phyloP scores from a whole-genome alignment of 805 yeast species.

The Metschnikowia reukaufii region DNA sequence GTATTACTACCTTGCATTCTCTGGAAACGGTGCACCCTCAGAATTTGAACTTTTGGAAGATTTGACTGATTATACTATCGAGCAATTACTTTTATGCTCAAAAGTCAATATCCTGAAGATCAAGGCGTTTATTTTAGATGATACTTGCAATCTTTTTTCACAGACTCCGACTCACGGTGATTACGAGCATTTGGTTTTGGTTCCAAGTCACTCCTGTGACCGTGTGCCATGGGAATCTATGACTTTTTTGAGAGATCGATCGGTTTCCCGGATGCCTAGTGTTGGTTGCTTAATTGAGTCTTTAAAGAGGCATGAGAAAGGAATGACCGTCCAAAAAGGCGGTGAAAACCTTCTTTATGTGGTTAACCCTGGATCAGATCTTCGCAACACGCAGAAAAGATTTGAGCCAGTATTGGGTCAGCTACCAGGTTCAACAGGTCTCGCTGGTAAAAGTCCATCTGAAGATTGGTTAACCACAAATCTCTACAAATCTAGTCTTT shows the following conservation, averaged over 20 bases:
- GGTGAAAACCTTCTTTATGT: constrained; percentile 45
- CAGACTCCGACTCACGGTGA: background rate
- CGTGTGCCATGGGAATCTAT: constrained; percentile 90
- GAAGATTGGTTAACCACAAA: constrained; percentile 51
- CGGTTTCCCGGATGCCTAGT: constrained; percentile 80
- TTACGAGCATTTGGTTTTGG: constrained; percentile 61
- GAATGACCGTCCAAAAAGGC: constrained; percentile 5
- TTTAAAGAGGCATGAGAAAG: constrained; percentile 21
- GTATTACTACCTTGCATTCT: constrained; percentile 19
- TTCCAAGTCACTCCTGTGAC: constrained; percentile 67
- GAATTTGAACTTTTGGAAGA: constrained; percentile 11
- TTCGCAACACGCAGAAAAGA: constrained; percentile 60
- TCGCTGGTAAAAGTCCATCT: constrained; percentile 53
- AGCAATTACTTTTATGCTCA: background rate
- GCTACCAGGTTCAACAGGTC: constrained; percentile 51
- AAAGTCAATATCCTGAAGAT: background rate
- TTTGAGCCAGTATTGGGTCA: constrained; percentile 47
- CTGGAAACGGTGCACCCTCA: constrained; percentile 1
- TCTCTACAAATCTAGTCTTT: constrained; percentile 45
- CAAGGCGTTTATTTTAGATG: constrained; percentile 1
- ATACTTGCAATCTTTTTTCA: background rate
- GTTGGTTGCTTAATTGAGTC: constrained; percentile 40
- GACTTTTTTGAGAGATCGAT: constrained; percentile 48
- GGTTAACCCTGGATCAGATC: constrained; percentile 81
- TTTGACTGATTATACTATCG: constrained; percentile 9